Base-by-base conservation (phyloP, 2,329 filamentous ascomycete genomes). In the Penicillium sp. region DNA sequence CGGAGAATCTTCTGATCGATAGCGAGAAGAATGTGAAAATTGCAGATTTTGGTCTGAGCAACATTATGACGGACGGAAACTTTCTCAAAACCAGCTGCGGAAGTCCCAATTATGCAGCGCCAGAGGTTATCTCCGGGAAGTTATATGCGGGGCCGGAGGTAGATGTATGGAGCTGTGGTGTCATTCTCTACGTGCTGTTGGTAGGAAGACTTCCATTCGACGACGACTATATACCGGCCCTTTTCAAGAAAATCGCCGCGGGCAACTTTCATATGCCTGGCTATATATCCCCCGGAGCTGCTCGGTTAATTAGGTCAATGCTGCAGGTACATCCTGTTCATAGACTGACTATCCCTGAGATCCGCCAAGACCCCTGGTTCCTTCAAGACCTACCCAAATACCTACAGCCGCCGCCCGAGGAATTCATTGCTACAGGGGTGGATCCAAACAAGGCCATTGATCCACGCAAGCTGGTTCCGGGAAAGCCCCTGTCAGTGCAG, bases 1-100 rank as follows among this genome's bases (percentile, higher is more conserved):
- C 93, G 9, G 93, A 98, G 75, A 98, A 98, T 66, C 74, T 98
- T 42, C 80, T 98, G 37, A 82, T 98, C 45, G 93, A 98, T 71
- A 88, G 94, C 57, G 85, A 94, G 52, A 84, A 95, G 65, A 96
- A 98, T 63, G 91, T 98, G 71, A 98, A 98, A 75, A 98, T 98
- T 73, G 93, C 93, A 62, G 93, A 98, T 72, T 98, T 98, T 61
- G 93, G 93, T 51, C 77, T 98, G 50, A 97, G 91, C 75, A 98
- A 98, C 68, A 98, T 98, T 72, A 98, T 98, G 93, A 97, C 93
- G 0, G 93, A 98, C 66, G 93, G 93, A 24, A 98, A 98, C 68
- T 98, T 98, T 66, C 80, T 98, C 63, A 97, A 96, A 74, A 98
- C 93, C 1, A 97, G 90, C 67, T 98, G 93, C 64, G 93, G 93